Base-by-base conservation (phyloP, 2,329 filamentous ascomycete species). In the Colletotrichum camelliae region DNA sequence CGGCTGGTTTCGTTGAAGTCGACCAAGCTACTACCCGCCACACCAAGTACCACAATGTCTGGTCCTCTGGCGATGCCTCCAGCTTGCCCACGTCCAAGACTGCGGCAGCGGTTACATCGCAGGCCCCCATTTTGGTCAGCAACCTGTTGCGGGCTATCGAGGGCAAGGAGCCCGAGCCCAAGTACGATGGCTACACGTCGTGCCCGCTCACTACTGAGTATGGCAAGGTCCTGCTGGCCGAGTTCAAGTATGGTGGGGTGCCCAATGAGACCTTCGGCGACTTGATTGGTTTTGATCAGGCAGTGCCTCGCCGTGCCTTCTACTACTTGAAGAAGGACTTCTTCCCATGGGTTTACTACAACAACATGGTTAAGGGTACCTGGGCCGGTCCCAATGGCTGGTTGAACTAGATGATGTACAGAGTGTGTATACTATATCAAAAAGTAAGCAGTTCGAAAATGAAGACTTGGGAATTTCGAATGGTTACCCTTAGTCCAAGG, bases 291-390 rank as follows among this genome's bases (percentile, higher is more conserved):
- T 85, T 93, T 8, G 90, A 93, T 78, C 91, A 93, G 81, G 87
- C 81, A 0, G 82, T 83, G 12, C 91, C 91, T 3, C 87, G 91
- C 5, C 87, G 88, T 5, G 84, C 88, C 0, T 93, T 93, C 80
- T 93, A 91, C 78, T 85, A 92, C 78, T 78, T 93, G 60, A 93
- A 93, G 86, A 93, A 91, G 83, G 88, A 93, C 79, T 93, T 93
- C 79, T 93, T 93, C 83, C 91, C 91, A 0, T 93, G 91, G 91
- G 91, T 93, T 4, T 93, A 93, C 82, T 88, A 86, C 69, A 88
- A 89, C 48, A 87, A 86, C 48, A 89, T 92, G 87, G 87, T 93
- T 8, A 92, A 91, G 83, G 91, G 91, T 7, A 90, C 86, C 9
- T 93, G 91, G 91, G 91, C 85, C 27, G 91, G 91, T 7, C 90